Percentiles rank a stretch among this genome's conserved stretches.
phyloP scores from a whole-genome alignment of 306 rosid species.

The Cyclanthera cordifolia region DNA sequence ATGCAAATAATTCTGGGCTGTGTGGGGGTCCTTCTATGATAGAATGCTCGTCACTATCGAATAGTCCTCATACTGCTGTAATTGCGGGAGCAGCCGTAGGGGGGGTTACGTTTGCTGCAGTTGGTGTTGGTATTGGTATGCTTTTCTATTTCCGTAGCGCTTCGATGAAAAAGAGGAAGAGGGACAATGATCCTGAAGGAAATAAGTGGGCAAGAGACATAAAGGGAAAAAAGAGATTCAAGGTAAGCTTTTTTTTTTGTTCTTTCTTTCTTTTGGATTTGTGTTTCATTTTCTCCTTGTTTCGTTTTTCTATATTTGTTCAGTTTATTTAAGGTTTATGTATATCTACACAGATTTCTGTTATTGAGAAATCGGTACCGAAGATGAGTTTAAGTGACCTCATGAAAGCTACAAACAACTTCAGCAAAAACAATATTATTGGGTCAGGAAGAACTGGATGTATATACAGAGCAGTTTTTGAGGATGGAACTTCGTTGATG shows the following conservation, averaged over 20 bases:
- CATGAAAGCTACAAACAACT: slow-evolving; percentile 83
- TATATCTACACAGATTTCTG: slow-evolving; percentile 43
- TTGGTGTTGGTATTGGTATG: slow-evolving; percentile 36
- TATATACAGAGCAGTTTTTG: slow-evolving; percentile 61
- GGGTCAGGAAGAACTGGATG: slow-evolving; percentile 87
- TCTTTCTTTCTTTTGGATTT: background rate
- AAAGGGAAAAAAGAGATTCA: slow-evolving; percentile 61
- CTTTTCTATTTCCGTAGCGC: slow-evolving; percentile 53
- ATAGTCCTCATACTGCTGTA: slow-evolving; percentile 36
- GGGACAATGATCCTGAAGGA: slow-evolving; percentile 84
- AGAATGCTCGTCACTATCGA: background rate
- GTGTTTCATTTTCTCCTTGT: background rate
- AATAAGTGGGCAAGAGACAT: slow-evolving; percentile 88
- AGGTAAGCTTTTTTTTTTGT: slow-evolving; percentile 37
- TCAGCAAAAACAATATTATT: slow-evolving; percentile 54
- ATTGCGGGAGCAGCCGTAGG: slow-evolving; percentile 71
- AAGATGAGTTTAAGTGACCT: slow-evolving; percentile 89
- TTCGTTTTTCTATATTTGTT: background rate
- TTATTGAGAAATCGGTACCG: slow-evolving; percentile 67
- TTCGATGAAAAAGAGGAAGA: slow-evolving; percentile 50
- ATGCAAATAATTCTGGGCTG: slow-evolving; percentile 51
- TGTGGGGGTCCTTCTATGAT: slow-evolving; percentile 31
- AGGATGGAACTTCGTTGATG: slow-evolving; percentile 63
- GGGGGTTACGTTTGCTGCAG: slow-evolving; percentile 45
- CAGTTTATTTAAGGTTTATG: background rate